phyloP scores from a whole-genome alignment of 2,329 filamentous ascomycete genomes.

The Rachicladosporium sp. region DNA sequence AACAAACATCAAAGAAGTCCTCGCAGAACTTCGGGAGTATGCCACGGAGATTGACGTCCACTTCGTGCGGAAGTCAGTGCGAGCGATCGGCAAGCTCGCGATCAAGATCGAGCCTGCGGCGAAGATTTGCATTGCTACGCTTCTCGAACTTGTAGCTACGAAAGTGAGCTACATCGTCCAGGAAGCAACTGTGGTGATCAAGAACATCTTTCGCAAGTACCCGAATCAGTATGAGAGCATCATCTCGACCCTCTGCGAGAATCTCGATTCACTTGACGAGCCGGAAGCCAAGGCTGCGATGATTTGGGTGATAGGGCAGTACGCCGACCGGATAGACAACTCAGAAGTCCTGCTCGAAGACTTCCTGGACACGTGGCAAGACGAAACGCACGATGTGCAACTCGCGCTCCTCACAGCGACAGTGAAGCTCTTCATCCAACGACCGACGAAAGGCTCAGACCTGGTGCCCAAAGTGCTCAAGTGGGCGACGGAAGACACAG shows the following conservation, averaged over 20 bases:
- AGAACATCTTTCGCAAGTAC: constrained; percentile 98
- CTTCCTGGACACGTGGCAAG: constrained; percentile 84
- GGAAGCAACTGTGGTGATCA: constrained; percentile 95
- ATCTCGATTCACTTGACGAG: constrained; percentile 91
- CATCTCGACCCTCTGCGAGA: constrained; percentile 88
- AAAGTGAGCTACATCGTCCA: constrained; percentile 98
- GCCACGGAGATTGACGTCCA: constrained; percentile 98
- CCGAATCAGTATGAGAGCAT: constrained; percentile 98
- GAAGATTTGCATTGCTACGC: constrained; percentile 76
- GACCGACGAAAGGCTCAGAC: constrained; percentile 86
- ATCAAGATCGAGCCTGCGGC: constrained; percentile 98
- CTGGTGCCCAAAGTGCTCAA: constrained; percentile 90
- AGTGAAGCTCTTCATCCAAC: constrained; percentile 94
- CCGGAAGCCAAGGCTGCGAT: constrained; percentile 96
- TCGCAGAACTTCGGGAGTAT: constrained; percentile 88
- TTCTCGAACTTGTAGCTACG: constrained; percentile 89
- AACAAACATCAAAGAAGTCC: constrained; percentile 86
- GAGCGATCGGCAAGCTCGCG: constrained; percentile 92
- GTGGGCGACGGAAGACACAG: constrained; percentile 98
- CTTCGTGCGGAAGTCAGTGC: constrained; percentile 93
- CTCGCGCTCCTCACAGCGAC: constrained; percentile 88
- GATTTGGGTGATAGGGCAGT: constrained; percentile 99
- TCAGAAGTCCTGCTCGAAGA: constrained; percentile 88
- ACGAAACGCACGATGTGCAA: constrained; percentile 92
- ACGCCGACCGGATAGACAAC: constrained; percentile 94